phyloP scores from a whole-genome alignment of 2,329 filamentous ascomycete genomes.

The Neophaeococcomyces aloes region DNA sequence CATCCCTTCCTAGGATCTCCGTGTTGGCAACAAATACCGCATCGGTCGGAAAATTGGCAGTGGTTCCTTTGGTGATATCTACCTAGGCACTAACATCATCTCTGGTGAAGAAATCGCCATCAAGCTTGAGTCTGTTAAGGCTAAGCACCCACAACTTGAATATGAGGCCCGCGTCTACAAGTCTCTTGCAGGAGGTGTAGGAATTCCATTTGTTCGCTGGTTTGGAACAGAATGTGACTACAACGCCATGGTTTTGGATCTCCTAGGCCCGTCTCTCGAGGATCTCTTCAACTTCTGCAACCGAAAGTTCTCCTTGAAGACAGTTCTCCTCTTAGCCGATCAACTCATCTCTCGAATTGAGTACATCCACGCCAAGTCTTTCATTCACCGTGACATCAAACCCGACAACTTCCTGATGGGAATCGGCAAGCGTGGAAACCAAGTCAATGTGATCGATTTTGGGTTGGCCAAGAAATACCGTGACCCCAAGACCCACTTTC shows the following conservation, averaged over 20 bases:
- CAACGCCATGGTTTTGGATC: conserved; percentile 98
- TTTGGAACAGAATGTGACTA: conserved; percentile 99
- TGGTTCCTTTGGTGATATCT: conserved; percentile 96
- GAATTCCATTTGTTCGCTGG: conserved; percentile 98
- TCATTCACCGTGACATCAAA: conserved; percentile 99
- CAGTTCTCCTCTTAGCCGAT: conserved; percentile 87
- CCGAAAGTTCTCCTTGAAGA: conserved; percentile 98
- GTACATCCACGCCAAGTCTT: conserved; percentile 99
- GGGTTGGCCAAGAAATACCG: conserved; percentile 99
- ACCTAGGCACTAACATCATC: conserved; percentile 98
- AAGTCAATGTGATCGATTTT: conserved; percentile 97
- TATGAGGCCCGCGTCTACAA: conserved; percentile 91
- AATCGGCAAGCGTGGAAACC: conserved; percentile 92
- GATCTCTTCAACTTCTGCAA: conserved; percentile 99
- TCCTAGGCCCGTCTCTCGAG: conserved; percentile 89
- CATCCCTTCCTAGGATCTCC: conserved; percentile 63
- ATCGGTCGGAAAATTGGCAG: conserved; percentile 99
- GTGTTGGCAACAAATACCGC: conserved; percentile 98
- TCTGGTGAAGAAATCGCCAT: conserved; percentile 99
- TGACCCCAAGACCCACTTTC: conserved; percentile 98
- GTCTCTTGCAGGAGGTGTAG: conserved; percentile 85
- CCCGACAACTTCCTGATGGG: conserved; percentile 97
- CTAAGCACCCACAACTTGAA: conserved; percentile 96
- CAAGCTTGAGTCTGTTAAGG: conserved; percentile 98
- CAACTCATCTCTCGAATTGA: conserved; percentile 98